Evolutionary conservation across 257 asterid species (phyloP).

Genomic region (Salvia hispanica): DNA sequence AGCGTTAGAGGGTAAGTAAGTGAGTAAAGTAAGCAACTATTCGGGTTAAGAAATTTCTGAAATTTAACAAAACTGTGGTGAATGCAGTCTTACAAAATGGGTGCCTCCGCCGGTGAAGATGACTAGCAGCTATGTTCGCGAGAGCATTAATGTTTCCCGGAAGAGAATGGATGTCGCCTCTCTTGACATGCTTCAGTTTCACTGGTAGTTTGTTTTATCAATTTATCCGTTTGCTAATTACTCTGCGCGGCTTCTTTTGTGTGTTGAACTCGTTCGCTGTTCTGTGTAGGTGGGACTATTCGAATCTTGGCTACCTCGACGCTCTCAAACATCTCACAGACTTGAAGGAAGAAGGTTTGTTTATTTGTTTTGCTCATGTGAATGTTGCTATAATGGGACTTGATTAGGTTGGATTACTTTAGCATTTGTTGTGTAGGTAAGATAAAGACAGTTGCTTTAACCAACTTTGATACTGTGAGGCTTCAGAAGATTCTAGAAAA

Average conservation of each 20-base stretch:
- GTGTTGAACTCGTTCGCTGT: constrained; percentile 18
- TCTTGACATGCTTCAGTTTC: constrained; percentile 99
- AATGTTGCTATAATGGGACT: constrained; percentile 1
- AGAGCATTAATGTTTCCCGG: constrained; percentile 75
- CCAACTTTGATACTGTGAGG: constrained; percentile 94
- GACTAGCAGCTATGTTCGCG: constrained; percentile 76
- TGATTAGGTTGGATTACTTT: constrained; percentile 39
- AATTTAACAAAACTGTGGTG: not conserved
- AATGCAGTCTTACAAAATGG: constrained; percentile 91
- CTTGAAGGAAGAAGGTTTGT: constrained; percentile 88
- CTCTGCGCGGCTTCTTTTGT: not conserved
- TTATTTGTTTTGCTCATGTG: not conserved
- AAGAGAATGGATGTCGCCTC: constrained; percentile 93
- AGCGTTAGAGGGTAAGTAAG: constrained; percentile 77
- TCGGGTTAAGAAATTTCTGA: too few species aligned
- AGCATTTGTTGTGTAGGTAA: constrained; percentile 65
- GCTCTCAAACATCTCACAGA: constrained; percentile 97
- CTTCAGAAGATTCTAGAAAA: constrained; percentile 79
- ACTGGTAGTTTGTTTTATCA: constrained; percentile 55
- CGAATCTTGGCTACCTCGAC: constrained; percentile 89
- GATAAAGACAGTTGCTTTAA: constrained; percentile 94
- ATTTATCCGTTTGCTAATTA: constrained; percentile 21
- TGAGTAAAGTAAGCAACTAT: not conserved
- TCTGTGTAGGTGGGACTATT: constrained; percentile 89
- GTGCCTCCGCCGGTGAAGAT: constrained; percentile 99